These are phyloP conservation scores for Coix lacrymajobi DNA, from an alignment of 176 grass and related monocot species.

Conservation along the genomic window DNA sequence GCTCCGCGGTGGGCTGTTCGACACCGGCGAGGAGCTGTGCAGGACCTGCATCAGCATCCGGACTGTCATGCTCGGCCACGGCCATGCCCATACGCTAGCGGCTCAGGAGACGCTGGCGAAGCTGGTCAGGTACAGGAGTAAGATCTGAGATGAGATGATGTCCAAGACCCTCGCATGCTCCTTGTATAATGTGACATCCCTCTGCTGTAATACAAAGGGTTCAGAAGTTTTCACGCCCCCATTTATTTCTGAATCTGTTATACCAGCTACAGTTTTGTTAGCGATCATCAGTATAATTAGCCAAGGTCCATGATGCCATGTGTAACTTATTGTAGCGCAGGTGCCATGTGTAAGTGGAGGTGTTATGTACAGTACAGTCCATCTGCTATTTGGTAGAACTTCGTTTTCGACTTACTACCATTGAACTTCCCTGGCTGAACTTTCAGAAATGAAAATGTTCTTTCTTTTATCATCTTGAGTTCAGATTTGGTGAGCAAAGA, in stretches of 20 bases:
- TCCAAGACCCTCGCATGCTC: neutral
- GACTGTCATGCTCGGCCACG: slow-evolving; percentile 91
- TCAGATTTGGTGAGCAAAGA: neutral
- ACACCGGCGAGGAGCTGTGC: slow-evolving; percentile 80
- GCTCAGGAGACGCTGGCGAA: slow-evolving; percentile 93
- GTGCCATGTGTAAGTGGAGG: slow-evolving; percentile 28
- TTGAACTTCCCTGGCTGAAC: neutral
- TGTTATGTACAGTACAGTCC: slow-evolving; percentile 49
- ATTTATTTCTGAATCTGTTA: slow-evolving; percentile 1
- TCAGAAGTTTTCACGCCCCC: neutral
- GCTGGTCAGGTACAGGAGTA: slow-evolving; percentile 91
- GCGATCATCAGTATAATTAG: slow-evolving; percentile 11
- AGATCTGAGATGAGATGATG: slow-evolving; percentile 44
- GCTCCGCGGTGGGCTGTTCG: slow-evolving; percentile 80
- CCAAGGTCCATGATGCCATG: slow-evolving; percentile 20
- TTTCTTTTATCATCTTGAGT: neutral
- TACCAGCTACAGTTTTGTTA: slow-evolving; percentile 46
- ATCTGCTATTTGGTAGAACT: slow-evolving; percentile 29
- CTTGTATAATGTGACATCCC: neutral
- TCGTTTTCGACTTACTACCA: neutral
- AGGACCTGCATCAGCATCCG: slow-evolving; percentile 96
- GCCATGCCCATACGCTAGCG: slow-evolving; percentile 71
- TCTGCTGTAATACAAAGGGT: slow-evolving; percentile 1
- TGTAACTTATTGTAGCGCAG: slow-evolving; percentile 16
- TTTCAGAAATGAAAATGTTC: neutral